Conservation (phyloP, 78 protist genomes). For the Monosiga brevicollis region DNA sequence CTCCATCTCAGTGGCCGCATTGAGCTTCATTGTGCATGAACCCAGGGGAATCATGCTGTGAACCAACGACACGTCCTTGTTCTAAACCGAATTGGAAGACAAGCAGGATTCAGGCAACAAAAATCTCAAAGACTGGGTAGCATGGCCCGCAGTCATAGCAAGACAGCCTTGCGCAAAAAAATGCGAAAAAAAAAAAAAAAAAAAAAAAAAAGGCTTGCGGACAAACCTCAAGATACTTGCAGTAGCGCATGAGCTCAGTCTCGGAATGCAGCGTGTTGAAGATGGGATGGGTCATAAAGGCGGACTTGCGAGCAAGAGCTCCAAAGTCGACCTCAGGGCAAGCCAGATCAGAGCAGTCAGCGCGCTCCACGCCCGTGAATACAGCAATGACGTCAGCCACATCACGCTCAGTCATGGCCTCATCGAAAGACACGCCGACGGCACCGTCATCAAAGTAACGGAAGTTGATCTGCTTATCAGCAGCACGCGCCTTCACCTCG, state of each 20-base stretch:
- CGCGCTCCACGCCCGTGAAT: conserved; percentile 6
- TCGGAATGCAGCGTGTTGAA: conserved; percentile 86
- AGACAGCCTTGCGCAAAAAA: too few species aligned
- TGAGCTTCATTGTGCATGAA: conserved; percentile 95
- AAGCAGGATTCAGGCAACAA: too few species aligned
- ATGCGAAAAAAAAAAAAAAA: too few species aligned
- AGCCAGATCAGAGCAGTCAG: neutral
- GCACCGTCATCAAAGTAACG: conserved; percentile 36
- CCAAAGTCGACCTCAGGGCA: too few species aligned
- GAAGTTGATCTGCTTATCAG: conserved; percentile 47
- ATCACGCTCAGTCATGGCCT: conserved; percentile 41
- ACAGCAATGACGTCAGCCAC: conserved; percentile 26
- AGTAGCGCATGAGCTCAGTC: conserved; percentile 81
- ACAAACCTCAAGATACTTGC: conserved; percentile 56
- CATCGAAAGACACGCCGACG: conserved; percentile 74
- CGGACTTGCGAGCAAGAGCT: conserved; percentile 20
- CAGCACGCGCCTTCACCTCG: conserved; percentile 1
- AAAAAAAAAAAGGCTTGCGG: too few species aligned
- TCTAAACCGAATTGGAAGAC: too few species aligned
- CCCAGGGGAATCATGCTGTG: conserved; percentile 90
- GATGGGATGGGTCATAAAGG: conserved; percentile 64
- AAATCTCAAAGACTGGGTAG: too few species aligned
- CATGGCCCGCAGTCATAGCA: too few species aligned
- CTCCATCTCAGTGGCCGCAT: conserved; percentile 87
- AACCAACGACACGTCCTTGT: conserved; percentile 73